Evolutionary conservation across 805 yeast genomes (phyloP).

Genomic region (Hanseniaspora jakobsenii): DNA sequence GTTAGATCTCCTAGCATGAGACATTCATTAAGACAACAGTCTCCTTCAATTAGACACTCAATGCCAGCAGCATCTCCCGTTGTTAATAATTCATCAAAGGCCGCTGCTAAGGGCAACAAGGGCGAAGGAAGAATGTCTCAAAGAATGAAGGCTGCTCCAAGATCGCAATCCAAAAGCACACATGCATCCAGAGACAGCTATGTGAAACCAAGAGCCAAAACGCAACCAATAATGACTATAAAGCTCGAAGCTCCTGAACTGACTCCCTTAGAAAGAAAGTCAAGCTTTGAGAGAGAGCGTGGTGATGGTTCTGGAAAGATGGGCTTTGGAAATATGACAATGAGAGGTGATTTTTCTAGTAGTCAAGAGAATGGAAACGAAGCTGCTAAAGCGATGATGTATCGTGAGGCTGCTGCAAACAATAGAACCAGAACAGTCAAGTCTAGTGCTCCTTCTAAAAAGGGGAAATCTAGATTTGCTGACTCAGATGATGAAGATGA

Average conservation of each 20-base stretch:
- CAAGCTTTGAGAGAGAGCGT: constrained; percentile 47
- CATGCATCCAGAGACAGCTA: no score
- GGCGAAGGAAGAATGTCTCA: constrained; percentile 7
- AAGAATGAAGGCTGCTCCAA: constrained; percentile 15
- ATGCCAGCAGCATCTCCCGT: not conserved
- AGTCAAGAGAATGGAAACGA: not conserved
- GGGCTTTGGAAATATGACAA: constrained; percentile 31
- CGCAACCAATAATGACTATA: constrained; percentile 17
- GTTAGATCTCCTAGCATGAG: constrained; percentile 15
- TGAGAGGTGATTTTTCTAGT: constrained; percentile 28
- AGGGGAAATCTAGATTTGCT: constrained; percentile 43
- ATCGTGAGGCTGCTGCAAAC: no score
- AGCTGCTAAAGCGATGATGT: no score
- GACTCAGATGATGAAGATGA: constrained; percentile 50
- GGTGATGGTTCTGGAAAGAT: constrained; percentile 24
- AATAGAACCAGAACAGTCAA: no score
- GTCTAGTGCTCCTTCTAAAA: constrained; percentile 17
- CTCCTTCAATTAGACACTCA: not conserved
- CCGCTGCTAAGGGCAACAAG: no score
- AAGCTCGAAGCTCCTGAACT: constrained; percentile 30
- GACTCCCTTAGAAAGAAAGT: constrained; percentile 29
- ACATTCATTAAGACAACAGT: constrained; percentile 6
- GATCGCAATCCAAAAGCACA: no score
- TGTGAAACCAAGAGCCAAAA: constrained; percentile 18
- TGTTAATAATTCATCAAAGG: not conserved